Conservation (phyloP, 2,329 filamentous ascomycete genomes). For the Sordariomycetes sp. region DNA sequence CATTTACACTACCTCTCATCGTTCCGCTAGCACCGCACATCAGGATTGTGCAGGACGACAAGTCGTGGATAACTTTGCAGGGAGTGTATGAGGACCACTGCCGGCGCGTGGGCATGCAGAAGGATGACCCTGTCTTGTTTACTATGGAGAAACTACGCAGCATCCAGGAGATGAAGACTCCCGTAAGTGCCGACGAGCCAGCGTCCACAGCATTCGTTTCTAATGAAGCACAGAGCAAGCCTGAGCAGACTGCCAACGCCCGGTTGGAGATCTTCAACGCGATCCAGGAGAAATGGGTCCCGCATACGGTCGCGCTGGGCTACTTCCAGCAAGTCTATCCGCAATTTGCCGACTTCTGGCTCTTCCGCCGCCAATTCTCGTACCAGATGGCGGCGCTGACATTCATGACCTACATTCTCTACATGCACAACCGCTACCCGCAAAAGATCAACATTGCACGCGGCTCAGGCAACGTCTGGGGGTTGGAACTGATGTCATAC, state of each 20-base stretch:
- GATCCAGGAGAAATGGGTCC: conserved; percentile 90
- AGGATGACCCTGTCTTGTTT: conserved; percentile 91
- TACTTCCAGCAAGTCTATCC: conserved; percentile 87
- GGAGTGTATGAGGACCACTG: conserved; percentile 96
- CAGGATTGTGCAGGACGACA: conserved; percentile 89
- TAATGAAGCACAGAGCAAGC: conserved; percentile 43
- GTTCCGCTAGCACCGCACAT: conserved; percentile 92
- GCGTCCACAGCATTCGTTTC: neutral
- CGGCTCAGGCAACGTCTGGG: conserved; percentile 88
- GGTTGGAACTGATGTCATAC: conserved; percentile 83
- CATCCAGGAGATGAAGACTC: conserved; percentile 59
- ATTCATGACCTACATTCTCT: conserved; percentile 98
- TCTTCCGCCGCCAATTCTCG: conserved; percentile 94
- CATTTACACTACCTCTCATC: conserved; percentile 94
- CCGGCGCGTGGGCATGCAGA: conserved; percentile 73
- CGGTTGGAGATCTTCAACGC: conserved; percentile 88
- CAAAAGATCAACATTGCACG: conserved; percentile 91
- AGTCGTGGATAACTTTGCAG: conserved; percentile 88
- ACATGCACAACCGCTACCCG: conserved; percentile 92
- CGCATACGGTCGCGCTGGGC: conserved; percentile 69
- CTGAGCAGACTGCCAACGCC: conserved; percentile 62
- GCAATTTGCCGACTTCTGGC: conserved; percentile 89
- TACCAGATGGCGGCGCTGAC: conserved; percentile 93
- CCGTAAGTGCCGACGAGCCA: conserved; percentile 30
- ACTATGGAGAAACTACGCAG: conserved; percentile 89